Conservation (phyloP, 352 stramenopile genomes). For the Phytopythium kandeliae region DNA sequence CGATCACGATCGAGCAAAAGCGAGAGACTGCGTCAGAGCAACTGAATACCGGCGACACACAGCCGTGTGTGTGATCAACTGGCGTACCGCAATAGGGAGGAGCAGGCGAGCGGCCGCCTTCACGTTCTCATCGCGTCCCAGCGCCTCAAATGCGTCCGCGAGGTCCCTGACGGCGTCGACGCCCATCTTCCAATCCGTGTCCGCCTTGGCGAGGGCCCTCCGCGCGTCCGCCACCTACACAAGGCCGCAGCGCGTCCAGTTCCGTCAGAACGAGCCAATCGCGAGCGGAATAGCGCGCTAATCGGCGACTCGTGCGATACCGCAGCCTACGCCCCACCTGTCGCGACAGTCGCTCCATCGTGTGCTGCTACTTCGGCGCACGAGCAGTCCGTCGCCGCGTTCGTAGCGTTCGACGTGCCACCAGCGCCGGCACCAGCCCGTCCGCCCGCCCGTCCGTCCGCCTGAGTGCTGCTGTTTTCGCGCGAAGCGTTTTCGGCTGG, state of each 20-base stretch:
- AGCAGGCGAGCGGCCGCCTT: slow-evolving; percentile 33
- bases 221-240: slow-evolving; percentile 35
- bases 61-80: too few relatives aligned
- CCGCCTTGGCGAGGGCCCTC: slow-evolving; percentile 17
- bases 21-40: slow-evolving; percentile 4
- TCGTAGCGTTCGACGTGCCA: background rate
- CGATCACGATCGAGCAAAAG: background rate
- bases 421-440: background rate
- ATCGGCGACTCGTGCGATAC: too few relatives aligned
- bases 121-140: slow-evolving; percentile 15
- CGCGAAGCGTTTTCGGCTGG: background rate
- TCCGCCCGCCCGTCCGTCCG: background rate
- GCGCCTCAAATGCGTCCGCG: slow-evolving; percentile 34
- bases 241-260: background rate
- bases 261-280: background rate
- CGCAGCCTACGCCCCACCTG: slow-evolving; percentile 9
- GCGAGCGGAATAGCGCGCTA: background rate
- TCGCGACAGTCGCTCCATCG: slow-evolving; percentile 14
- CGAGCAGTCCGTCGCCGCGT: too few relatives aligned
- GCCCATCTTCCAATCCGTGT: slow-evolving; percentile 37
- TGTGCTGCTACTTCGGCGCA: too few relatives aligned
- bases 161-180: slow-evolving; percentile 36
- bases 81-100: slow-evolving; percentile 41
- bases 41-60: background rate
- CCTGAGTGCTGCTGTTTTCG: background rate